These are phyloP conservation scores for Glycyrrhiza uralensis DNA, from an alignment of 306 rosid species.

Conservation along the genomic window DNA sequence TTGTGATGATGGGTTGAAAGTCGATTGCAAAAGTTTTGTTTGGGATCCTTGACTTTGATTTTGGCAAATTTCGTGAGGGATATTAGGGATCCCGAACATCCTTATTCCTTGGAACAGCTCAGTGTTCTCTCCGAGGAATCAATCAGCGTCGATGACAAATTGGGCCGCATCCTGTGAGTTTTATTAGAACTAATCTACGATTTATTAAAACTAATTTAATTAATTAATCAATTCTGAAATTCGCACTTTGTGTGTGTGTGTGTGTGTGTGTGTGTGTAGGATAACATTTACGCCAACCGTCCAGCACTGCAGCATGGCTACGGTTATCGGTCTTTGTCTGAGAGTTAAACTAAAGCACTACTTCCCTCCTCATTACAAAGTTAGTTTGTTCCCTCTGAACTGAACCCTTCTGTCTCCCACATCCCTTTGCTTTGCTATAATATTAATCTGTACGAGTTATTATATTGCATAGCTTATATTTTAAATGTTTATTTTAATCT, in stretches of 20 bases:
- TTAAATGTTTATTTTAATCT: neutral
- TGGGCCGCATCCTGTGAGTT: conserved; percentile 79
- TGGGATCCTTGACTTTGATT: conserved; percentile 60
- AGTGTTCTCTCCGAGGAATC: conserved; percentile 96
- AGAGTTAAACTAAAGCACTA: conserved; percentile 79
- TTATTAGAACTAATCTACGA: too few relatives aligned
- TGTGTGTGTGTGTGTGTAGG: conserved; percentile 48
- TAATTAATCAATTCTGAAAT: neutral
- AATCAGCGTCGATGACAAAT: conserved; percentile 82
- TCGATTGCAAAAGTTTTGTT: neutral
- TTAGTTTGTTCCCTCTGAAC: conserved; percentile 44
- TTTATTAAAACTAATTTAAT: too few relatives aligned
- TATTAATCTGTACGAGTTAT: neutral
- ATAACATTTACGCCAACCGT: conserved; percentile 95
- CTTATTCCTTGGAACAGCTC: conserved; percentile 95
- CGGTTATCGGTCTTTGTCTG: conserved; percentile 91
- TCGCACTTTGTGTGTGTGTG: too few relatives aligned
- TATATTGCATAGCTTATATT: neutral
- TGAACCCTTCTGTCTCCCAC: neutral
- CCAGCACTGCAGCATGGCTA: conserved; percentile 97
- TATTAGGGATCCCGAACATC: conserved; percentile 99
- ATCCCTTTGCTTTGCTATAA: neutral
- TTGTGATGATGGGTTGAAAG: neutral
- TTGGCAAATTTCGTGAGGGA: conserved; percentile 86
- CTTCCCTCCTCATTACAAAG: conserved; percentile 94